phyloP scores from a whole-genome alignment of 257 asterid species.

The Verbascum thapsus region DNA sequence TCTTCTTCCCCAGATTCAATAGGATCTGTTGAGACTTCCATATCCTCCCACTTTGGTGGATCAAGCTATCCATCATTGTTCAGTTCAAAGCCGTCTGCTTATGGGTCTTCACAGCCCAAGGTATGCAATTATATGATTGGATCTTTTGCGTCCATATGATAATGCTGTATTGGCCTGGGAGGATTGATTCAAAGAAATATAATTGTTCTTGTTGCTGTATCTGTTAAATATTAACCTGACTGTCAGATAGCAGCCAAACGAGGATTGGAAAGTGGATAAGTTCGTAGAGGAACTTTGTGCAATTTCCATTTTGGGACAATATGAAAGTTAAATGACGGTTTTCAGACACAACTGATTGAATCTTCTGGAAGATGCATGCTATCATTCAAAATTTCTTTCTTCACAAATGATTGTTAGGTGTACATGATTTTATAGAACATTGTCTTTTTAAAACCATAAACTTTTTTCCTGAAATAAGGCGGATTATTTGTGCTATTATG shows the following conservation, averaged over 20 bases:
- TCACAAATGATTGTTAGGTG: no score
- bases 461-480: neutral
- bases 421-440: no score
- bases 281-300: no score
- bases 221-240: neutral
- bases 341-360: no score
- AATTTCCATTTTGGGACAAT: no score
- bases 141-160: slow-evolving; percentile 19
- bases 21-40: slow-evolving; percentile 96
- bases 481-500: neutral
- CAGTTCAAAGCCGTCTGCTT: slow-evolving; percentile 84
- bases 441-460: neutral
- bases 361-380: no score
- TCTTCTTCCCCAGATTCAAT: slow-evolving; percentile 95
- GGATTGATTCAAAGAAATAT: slow-evolving; percentile 1
- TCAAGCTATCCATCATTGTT: slow-evolving; percentile 96
- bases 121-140: slow-evolving; percentile 37
- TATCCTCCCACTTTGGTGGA: slow-evolving; percentile 97
- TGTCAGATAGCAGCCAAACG: no score
- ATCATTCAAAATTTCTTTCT: no score
- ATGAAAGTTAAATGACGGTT: no score
- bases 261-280: no score
- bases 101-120: slow-evolving; percentile 69
- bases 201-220: neutral
- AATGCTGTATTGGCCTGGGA: neutral